A percentile compares a stretch with the other conserved stretches of the same genome.
Evolutionary conservation across 1,284 basidiomycete genomes (phyloP).

Genomic region (Coriolopsis trogii): DNA sequence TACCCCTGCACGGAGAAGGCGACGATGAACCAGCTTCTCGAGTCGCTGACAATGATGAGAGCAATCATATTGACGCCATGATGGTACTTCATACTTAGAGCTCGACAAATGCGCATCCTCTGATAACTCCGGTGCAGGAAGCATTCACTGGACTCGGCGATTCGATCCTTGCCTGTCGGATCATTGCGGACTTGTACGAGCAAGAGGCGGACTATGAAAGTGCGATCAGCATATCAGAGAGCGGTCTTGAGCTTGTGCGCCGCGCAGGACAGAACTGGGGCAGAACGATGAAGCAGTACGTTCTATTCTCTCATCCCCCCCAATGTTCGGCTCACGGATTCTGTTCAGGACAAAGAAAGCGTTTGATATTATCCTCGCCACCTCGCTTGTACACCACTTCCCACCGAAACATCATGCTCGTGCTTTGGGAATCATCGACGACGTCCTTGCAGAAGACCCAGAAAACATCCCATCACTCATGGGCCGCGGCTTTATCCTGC

Average conservation of each 20-base stretch:
- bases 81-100: slow-evolving; percentile 43
- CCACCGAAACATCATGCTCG: slow-evolving; percentile 89
- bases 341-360: slow-evolving; percentile 54
- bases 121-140: slow-evolving; percentile 47
- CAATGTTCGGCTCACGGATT: neutral
- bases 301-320: slow-evolving; percentile 14
- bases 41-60: slow-evolving; percentile 35
- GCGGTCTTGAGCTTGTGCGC: slow-evolving; percentile 62
- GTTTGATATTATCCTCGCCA: slow-evolving; percentile 69
- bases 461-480: slow-evolving; percentile 72
- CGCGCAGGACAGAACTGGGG: slow-evolving; percentile 65
- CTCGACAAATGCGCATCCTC: neutral
- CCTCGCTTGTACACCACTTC: slow-evolving; percentile 82
- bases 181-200: slow-evolving; percentile 75
- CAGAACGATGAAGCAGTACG: slow-evolving; percentile 54
- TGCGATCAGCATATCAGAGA: slow-evolving; percentile 72
- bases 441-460: slow-evolving; percentile 66
- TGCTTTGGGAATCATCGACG: slow-evolving; percentile 75
- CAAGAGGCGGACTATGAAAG: slow-evolving; percentile 80
- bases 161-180: slow-evolving; percentile 74
- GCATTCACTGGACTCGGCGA: slow-evolving; percentile 56
- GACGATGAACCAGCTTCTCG: slow-evolving; percentile 34
- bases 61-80: slow-evolving; percentile 53
- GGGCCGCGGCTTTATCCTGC: slow-evolving; percentile 75
- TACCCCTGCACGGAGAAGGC: slow-evolving; percentile 46